Evolutionary conservation across 768 basidiomycete genomes (phyloP), one percentile per base, ranked within the genome.

Genomic region (Rhizopogon salebrosus): DNA sequence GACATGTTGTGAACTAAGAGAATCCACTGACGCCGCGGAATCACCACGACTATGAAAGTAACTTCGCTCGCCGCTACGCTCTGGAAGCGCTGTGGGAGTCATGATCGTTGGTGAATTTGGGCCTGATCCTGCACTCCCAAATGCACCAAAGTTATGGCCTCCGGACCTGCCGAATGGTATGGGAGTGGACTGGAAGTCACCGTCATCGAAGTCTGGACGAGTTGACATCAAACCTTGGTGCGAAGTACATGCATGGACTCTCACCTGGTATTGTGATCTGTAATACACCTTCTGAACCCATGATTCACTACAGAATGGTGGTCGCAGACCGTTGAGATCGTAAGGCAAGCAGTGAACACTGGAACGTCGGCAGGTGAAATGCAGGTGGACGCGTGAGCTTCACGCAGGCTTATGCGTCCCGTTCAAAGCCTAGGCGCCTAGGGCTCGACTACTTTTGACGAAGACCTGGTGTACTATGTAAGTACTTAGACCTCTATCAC

Each of bases 21-120:
- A 92, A 62, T 90, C 87, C 52, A 89, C 80, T 1, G 91, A 92
- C 3, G 88, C 76, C 20, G 79, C 77, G 9, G 91, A 92, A 64
- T 91, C 88, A n/a, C 80, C 85, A 50, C 91, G 78, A 20, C 80
- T 69, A 68, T 92, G 91, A 52, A 89, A 90, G 68, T 82, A 87
- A 57, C 75, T 78, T 60, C 78, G 73, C 49, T 87, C 84, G 13
- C 70, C 67, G 1, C 50, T 34, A 45, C 75, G 70, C 54, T 78
- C 78, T 41, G 70, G 69, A 52, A 62, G 51, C 2, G 66, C 66
- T 39, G 80, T 60, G 3, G 85, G 79, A 22, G 85, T 85, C 35
- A 72, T 59, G 35, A 78, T 66, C 10, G 78, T 82, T 9, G 89
- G 88, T 18, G 88, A 90, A 58, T 89, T 86, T 54, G 75, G 75